These are phyloP conservation scores for Pseudogymnoascus sp. DNA, from an alignment of 2,329 filamentous ascomycete genomes.

Conservation along the genomic window DNA sequence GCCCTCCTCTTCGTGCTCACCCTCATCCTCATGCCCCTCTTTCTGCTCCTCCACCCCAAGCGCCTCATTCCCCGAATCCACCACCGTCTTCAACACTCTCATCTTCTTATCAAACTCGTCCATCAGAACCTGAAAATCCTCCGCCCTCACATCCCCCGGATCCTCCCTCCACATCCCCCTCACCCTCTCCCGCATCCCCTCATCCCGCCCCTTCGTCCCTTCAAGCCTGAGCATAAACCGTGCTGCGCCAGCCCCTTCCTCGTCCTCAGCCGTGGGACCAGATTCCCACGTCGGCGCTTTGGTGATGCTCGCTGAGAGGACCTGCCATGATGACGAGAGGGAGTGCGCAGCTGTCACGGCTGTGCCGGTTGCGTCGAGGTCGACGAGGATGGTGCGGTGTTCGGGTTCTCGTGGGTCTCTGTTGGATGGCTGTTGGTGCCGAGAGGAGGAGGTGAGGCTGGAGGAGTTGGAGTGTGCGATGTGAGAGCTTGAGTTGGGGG, in stretches of 20 bases:
- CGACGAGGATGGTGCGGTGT: constrained; percentile 46
- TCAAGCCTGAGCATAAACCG: constrained; percentile 54
- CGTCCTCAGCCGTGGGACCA: constrained; percentile 26
- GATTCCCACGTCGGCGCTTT: constrained; percentile 53
- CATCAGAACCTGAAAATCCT: constrained; percentile 44
- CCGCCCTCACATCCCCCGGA: constrained; percentile 22
- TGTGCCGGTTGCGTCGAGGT: constrained; percentile 42
- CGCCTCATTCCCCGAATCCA: constrained; percentile 33
- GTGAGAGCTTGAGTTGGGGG: constrained; percentile 22
- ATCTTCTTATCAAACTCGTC: constrained; percentile 52
- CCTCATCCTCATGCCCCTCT: background rate
- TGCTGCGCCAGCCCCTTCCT: constrained; percentile 15
- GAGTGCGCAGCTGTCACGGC: constrained; percentile 61
- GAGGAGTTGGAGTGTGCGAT: constrained; percentile 33
- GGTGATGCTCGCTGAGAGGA: constrained; percentile 44
- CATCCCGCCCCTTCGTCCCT: constrained; percentile 34
- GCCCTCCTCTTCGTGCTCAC: background rate
- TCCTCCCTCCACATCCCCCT: constrained; percentile 3
- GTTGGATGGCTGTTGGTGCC: constrained; percentile 13
- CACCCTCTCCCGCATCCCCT: constrained; percentile 29
- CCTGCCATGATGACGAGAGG: constrained; percentile 66
- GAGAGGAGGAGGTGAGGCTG: constrained; percentile 26
- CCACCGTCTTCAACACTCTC: constrained; percentile 44
- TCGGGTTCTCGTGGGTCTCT: constrained; percentile 10
- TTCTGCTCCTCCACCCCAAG: constrained; percentile 20